Evolutionary conservation across 2,329 filamentous ascomycete genomes (phyloP).

Genomic region (Aspergillus glaucus): DNA sequence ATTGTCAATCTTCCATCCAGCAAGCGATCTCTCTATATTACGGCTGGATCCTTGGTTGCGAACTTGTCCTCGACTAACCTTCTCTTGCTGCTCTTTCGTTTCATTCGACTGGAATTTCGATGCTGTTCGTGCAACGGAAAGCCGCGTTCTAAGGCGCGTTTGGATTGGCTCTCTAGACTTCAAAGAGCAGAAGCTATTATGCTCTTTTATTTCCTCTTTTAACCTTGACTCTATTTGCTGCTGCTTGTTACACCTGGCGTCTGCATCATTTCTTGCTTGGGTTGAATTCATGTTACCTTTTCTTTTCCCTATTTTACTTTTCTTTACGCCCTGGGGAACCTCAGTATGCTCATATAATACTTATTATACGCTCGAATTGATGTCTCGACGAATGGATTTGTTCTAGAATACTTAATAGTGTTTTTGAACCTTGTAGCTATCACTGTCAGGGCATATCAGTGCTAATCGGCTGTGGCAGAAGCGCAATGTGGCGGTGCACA

Average conservation of each 20-base stretch:
- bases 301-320: slow-evolving; percentile 4
- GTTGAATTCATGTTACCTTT: slow-evolving; percentile 21
- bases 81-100: not conserved
- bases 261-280: slow-evolving; percentile 25
- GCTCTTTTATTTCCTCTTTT: slow-evolving; percentile 18
- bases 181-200: slow-evolving; percentile 19
- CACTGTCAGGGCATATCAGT: no score
- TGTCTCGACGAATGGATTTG: not conserved
- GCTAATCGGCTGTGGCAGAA: not conserved
- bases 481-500: slow-evolving; percentile 8
- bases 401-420: not conserved
- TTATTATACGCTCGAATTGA: slow-evolving; percentile 11
- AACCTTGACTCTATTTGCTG: slow-evolving; percentile 21
- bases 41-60: not conserved
- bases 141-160: slow-evolving; percentile 15
- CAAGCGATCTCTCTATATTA: slow-evolving; percentile 8
- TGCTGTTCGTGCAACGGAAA: slow-evolving; percentile 9
- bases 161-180: slow-evolving; percentile 27
- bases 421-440: not conserved
- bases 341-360: slow-evolving; percentile 34
- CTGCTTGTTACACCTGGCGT: slow-evolving; percentile 27
- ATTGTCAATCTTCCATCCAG: slow-evolving; percentile 9
- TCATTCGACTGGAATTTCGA: not conserved
- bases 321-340: slow-evolving; percentile 13
- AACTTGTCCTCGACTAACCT: slow-evolving; percentile 1